Conservation (phyloP, 345 rosid genomes). For the Salix brachista region DNA sequence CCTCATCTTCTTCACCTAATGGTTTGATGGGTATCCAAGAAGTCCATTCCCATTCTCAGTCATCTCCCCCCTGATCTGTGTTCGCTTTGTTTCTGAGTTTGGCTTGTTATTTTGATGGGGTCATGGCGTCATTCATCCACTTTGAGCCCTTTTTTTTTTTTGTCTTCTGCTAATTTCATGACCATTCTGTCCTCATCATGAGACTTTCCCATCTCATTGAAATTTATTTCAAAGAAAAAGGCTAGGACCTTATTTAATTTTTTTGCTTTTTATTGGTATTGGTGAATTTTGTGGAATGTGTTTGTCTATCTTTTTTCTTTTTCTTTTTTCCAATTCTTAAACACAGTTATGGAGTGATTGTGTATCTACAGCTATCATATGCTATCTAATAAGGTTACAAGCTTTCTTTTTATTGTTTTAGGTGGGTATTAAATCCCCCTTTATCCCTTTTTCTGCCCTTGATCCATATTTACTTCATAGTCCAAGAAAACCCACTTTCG, state of each 20-base stretch:
- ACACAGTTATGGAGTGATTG: neutral
- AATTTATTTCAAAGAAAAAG: neutral
- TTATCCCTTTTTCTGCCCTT: neutral
- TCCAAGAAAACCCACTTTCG: neutral
- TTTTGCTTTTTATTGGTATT: neutral
- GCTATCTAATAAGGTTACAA: neutral
- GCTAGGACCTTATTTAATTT: neutral
- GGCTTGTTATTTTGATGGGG: neutral
- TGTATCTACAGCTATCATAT: neutral
- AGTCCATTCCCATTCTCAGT: neutral
- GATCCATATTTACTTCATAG: neutral
- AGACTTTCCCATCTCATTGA: neutral
- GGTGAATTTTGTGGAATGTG: neutral
- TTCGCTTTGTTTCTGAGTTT: neutral
- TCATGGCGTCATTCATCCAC: neutral
- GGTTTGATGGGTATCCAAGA: conserved; percentile 2
- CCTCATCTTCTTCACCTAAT: neutral
- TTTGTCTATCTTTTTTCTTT: neutral
- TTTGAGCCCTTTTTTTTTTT: too few species aligned
- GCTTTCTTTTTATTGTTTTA: conserved; percentile 10
- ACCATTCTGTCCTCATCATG: conserved; percentile 2
- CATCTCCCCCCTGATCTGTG: neutral
- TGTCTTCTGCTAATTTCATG: neutral
- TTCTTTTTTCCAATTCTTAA: neutral
- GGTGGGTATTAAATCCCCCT: conserved; percentile 19